These are phyloP conservation scores for Lactifluus subvellereus DNA, from an alignment of 768 basidiomycete genomes.

Conservation along the genomic window DNA sequence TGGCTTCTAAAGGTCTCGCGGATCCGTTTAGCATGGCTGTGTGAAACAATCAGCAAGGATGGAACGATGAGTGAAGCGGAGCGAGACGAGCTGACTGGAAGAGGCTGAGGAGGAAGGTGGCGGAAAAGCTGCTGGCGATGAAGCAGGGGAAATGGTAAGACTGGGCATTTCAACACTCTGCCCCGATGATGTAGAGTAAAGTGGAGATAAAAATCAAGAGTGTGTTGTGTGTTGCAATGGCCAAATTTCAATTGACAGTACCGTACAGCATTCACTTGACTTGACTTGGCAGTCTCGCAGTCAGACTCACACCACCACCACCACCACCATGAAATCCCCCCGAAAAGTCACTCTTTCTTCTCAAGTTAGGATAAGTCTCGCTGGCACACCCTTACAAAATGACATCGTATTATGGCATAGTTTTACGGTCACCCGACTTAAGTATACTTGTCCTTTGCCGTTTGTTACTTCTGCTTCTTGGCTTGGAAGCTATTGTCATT, in stretches of 20 bases:
- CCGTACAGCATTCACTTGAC: too few relatives aligned
- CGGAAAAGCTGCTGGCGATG: constrained; percentile 31
- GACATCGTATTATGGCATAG: too few relatives aligned
- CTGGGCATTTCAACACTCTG: constrained; percentile 34
- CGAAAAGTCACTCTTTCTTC: too few relatives aligned
- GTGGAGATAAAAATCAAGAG: constrained; percentile 12
- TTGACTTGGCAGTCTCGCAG: too few relatives aligned
- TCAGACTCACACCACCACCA: too few relatives aligned
- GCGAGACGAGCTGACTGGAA: constrained; percentile 27
- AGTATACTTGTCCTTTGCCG: too few relatives aligned
- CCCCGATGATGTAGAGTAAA: constrained; percentile 5
- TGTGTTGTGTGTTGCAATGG: neutral
- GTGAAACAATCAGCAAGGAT: constrained; percentile 19
- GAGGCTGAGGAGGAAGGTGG: constrained; percentile 28
- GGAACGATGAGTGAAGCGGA: constrained; percentile 26
- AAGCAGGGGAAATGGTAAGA: constrained; percentile 38
- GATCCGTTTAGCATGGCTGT: constrained; percentile 26
- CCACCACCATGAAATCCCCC: too few relatives aligned
- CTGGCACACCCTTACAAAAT: too few relatives aligned
- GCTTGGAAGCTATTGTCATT: too few relatives aligned
- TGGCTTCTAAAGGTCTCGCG: constrained; percentile 26
- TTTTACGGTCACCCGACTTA: neutral
- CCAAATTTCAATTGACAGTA: too few relatives aligned
- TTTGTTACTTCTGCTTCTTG: too few relatives aligned
- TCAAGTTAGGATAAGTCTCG: too few relatives aligned